These are phyloP conservation scores for Lolium multiflorum DNA, from an alignment of 176 grass and related monocot genomes.

Conservation along the genomic window DNA sequence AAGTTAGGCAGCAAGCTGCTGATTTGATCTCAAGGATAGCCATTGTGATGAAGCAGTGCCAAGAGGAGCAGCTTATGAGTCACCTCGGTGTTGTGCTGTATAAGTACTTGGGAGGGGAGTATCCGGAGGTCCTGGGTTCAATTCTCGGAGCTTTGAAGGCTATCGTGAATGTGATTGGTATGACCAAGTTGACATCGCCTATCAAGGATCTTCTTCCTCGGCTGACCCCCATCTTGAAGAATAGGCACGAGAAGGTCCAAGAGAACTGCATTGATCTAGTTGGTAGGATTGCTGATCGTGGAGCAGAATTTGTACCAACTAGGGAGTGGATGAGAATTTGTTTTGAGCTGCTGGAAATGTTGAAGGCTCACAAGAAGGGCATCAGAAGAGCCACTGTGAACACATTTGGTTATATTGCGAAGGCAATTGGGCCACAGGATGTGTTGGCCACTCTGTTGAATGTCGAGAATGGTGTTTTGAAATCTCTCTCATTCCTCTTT, in stretches of 20 bases:
- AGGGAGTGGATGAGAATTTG: conserved; percentile 99
- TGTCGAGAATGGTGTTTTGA: not conserved
- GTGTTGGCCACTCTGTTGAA: conserved; percentile 92
- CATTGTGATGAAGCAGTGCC: conserved; percentile 99
- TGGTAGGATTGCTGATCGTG: conserved; percentile 92
- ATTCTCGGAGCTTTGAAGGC: conserved; percentile 95
- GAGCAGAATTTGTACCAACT: conserved; percentile 91
- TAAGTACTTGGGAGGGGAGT: conserved; percentile 95
- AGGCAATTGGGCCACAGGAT: conserved; percentile 94
- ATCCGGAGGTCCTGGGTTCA: conserved; percentile 95
- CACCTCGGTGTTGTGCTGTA: conserved; percentile 96
- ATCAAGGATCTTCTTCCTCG: conserved; percentile 98
- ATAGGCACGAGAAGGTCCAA: conserved; percentile 96
- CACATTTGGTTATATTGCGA: conserved; percentile 98
- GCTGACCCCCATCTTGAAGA: conserved; percentile 93
- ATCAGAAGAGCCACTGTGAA: conserved; percentile 96
- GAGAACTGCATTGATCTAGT: conserved; percentile 99
- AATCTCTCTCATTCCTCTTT: conserved; percentile 90
- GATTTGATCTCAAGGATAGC: conserved; percentile 95
- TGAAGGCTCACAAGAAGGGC: conserved; percentile 96
- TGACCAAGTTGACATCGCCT: conserved; percentile 97
- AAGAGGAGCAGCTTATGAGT: conserved; percentile 96
- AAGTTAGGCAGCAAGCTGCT: conserved; percentile 77
- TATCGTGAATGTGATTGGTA: conserved; percentile 97
- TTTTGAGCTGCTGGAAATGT: conserved; percentile 97